Percentiles rank a stretch among this genome's conserved stretches.
Evolutionary conservation across 164 flowering plant species (phyloP).

Genomic region (Piper betle): DNA sequence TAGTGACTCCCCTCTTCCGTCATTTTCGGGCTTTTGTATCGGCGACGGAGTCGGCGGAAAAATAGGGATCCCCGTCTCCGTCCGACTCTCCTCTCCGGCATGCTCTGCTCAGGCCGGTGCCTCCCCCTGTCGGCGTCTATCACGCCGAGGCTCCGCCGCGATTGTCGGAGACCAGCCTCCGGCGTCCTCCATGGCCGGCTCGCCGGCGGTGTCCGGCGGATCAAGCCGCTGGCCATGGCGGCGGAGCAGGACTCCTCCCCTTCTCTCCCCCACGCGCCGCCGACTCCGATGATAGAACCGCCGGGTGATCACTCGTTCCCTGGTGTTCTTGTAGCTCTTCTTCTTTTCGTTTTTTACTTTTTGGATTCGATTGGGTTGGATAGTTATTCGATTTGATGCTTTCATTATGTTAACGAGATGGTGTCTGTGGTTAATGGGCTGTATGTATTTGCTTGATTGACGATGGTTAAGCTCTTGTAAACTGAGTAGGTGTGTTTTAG

Average conservation of each 20-base stretch:
- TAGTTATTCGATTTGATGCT: not conserved
- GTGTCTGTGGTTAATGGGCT: not conserved
- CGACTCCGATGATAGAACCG: slow-evolving; percentile 22
- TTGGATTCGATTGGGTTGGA: not conserved
- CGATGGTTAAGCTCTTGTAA: too few species aligned
- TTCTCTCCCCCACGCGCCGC: slow-evolving; percentile 30
- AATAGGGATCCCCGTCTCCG: too few species aligned
- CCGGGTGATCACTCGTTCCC: slow-evolving; percentile 20
- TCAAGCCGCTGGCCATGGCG: slow-evolving; percentile 26
- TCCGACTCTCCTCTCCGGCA: slow-evolving; percentile 3
- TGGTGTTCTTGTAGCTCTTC: not conserved
- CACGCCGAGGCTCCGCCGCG: slow-evolving; percentile 8
- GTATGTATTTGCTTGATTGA: not conserved
- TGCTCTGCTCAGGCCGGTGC: slow-evolving; percentile 35
- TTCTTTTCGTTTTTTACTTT: not conserved
- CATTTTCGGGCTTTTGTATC: too few species aligned
- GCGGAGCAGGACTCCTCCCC: slow-evolving; percentile 34
- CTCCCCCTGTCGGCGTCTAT: slow-evolving; percentile 18
- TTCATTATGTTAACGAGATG: not conserved
- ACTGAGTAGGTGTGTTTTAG: too few species aligned
- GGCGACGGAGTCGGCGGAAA: too few species aligned
- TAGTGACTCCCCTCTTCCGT: too few species aligned
- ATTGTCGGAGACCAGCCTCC: slow-evolving; percentile 4
- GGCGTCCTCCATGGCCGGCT: slow-evolving; percentile 12
- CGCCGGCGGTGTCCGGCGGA: slow-evolving; percentile 12